Conservation (phyloP, 2,329 filamentous ascomycete genomes). For the Fusarium buharicum region DNA sequence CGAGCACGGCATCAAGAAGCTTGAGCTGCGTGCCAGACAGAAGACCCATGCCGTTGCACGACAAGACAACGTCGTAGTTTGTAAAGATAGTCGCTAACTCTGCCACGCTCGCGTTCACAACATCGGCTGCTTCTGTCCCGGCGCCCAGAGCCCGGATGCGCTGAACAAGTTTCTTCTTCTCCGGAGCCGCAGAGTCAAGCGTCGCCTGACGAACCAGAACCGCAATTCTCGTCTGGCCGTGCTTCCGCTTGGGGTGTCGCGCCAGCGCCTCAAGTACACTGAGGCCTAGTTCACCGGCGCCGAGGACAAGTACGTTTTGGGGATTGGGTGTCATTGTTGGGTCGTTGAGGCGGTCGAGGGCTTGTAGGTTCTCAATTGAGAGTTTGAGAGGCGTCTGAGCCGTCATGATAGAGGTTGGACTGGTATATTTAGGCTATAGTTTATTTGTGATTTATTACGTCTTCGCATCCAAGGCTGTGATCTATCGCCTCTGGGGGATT, state of each 20-base stretch:
- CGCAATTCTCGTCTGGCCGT: conserved; percentile 52
- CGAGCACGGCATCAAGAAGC: conserved; percentile 64
- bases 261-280: conserved; percentile 64
- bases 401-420: conserved; percentile 22
- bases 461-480: conserved; percentile 8
- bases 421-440: conserved; percentile 35
- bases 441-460: conserved; percentile 12
- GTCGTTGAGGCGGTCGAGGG: conserved; percentile 41
- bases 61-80: conserved; percentile 65
- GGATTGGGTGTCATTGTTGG: conserved; percentile 37
- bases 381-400: conserved; percentile 39
- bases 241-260: conserved; percentile 55
- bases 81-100: conserved; percentile 57
- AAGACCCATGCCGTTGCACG: conserved; percentile 69
- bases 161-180: conserved; percentile 51
- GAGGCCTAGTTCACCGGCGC: conserved; percentile 73
- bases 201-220: conserved; percentile 65
- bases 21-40: conserved; percentile 67
- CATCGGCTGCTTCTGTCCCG: conserved; percentile 57
- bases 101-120: conserved; percentile 50
- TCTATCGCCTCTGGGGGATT: not conserved
- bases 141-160: conserved; percentile 53
- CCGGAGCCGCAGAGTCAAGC: conserved; percentile 52
- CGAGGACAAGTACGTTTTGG: conserved; percentile 65
- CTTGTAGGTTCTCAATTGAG: conserved; percentile 42